Evolutionary conservation across 495 filamentous ascomycete genomes (phyloP).

Genomic region (Aspergillus cavernicola): DNA sequence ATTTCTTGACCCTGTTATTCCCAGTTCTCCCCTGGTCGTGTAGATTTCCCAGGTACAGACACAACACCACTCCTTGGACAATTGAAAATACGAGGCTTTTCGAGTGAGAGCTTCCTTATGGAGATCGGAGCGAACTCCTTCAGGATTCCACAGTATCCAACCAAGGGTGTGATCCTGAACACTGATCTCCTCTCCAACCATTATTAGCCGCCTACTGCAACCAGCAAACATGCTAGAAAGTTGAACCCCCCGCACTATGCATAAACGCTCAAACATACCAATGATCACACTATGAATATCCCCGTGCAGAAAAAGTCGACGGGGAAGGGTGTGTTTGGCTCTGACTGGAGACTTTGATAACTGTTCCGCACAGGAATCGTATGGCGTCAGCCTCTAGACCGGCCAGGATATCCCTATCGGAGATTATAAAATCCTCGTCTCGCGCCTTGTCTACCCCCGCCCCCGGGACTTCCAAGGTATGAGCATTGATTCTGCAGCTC

Average conservation of each 20-base stretch:
- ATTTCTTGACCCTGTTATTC: not conserved
- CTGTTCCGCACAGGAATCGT: not conserved
- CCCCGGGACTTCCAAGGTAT: not conserved
- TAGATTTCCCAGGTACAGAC: too few relatives aligned
- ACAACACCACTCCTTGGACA: too few relatives aligned
- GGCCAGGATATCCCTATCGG: not conserved
- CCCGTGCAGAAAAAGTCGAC: not conserved
- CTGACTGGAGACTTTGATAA: not conserved
- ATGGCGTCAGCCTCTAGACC: not conserved
- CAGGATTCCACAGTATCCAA: too few relatives aligned
- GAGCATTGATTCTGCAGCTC: not conserved
- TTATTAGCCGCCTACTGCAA: constrained; percentile 4
- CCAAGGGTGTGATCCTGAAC: constrained; percentile 6
- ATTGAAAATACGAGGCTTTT: too few relatives aligned
- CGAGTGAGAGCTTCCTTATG: too few relatives aligned
- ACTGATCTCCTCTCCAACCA: not conserved
- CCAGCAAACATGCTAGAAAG: not conserved
- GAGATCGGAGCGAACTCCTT: too few relatives aligned
- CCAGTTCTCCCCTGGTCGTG: too few relatives aligned
- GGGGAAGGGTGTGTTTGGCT: not conserved
- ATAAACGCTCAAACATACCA: too few relatives aligned
- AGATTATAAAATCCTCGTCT: not conserved
- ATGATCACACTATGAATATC: too few relatives aligned
- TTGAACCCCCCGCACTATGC: not conserved
- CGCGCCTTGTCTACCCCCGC: not conserved